These are phyloP conservation scores for Calonectria crousiana DNA, from an alignment of 2,329 filamentous ascomycete species.

Conservation along the genomic window DNA sequence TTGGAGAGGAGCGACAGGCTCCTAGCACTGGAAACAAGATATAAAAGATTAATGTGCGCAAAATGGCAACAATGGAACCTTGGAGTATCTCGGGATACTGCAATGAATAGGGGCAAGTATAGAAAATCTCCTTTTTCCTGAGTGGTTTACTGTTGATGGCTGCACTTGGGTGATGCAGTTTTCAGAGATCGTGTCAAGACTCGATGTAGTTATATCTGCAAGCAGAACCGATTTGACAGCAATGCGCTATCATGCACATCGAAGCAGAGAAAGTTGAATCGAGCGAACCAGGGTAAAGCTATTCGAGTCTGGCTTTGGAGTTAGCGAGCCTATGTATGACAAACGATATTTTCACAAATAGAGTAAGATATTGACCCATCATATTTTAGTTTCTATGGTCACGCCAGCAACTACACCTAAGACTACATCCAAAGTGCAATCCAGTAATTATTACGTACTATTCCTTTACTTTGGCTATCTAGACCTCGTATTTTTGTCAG, in stretches of 20 bases:
- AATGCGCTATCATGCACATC: not conserved
- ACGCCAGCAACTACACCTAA: not conserved
- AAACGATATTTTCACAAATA: not conserved
- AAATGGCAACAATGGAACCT: not conserved
- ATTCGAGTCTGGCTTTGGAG: not conserved
- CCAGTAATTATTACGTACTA: not conserved
- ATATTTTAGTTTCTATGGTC: not conserved
- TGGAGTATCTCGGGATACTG: not conserved
- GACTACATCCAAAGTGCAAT: not conserved
- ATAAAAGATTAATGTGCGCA: slow-evolving; percentile 28
- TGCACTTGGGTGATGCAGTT: not conserved
- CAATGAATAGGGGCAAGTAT: not conserved
- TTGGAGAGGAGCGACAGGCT: slow-evolving; percentile 48
- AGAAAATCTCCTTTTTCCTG: not conserved
- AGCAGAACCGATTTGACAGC: not conserved
- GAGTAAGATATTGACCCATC: not conserved
- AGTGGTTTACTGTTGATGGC: not conserved
- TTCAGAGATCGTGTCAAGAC: not conserved
- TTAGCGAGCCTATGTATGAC: not conserved
- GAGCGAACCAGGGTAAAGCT: not conserved
- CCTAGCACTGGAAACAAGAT: slow-evolving; percentile 45
- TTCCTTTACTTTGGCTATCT: not conserved
- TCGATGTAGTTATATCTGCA: not conserved
- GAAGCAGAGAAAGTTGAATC: not conserved
- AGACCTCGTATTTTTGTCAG: slow-evolving; percentile 7